Evolutionary conservation across 2,329 filamentous ascomycete species (phyloP).

Genomic region (Thelonectria discophora): DNA sequence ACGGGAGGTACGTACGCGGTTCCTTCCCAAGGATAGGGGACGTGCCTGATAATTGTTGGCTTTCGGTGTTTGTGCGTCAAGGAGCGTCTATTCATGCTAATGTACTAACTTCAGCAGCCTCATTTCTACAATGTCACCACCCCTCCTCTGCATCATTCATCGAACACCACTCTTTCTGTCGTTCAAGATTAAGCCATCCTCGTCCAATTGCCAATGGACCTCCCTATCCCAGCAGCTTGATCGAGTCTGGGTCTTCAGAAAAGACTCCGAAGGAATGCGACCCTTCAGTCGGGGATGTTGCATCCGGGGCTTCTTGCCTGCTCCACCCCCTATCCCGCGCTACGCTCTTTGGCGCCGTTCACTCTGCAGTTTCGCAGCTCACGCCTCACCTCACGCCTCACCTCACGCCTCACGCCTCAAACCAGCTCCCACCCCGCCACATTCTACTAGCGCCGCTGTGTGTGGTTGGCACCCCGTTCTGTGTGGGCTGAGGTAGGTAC

Average conservation of each 20-base stretch:
- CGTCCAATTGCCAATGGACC: conserved; percentile 5
- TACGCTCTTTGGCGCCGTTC: neutral
- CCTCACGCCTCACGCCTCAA: conserved; percentile 21
- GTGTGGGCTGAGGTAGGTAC: conserved; percentile 38
- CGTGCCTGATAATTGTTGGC: neutral
- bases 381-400: neutral
- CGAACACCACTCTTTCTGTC: conserved; percentile 2
- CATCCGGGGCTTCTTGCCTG: conserved; percentile 15
- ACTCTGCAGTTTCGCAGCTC: neutral
- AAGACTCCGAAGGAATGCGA: conserved; percentile 25
- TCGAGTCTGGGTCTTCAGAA: conserved; percentile 8
- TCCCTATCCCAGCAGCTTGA: conserved; percentile 20
- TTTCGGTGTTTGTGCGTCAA: neutral
- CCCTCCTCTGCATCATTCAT: conserved; percentile 3
- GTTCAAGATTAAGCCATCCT: conserved; percentile 9
- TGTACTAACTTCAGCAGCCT: conserved; percentile 8
- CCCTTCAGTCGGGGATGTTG: conserved; percentile 19
- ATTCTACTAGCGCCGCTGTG: conserved; percentile 25
- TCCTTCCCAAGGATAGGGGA: neutral
- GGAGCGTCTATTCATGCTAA: neutral
- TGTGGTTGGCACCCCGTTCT: conserved; percentile 25
- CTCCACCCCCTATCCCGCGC: conserved; percentile 12
- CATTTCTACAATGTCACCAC: conserved; percentile 1
- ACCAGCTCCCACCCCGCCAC: conserved; percentile 31
- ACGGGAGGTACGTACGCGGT: neutral